Base-by-base conservation (phyloP, 257 asterid genomes). In the Capsicum chinense region DNA sequence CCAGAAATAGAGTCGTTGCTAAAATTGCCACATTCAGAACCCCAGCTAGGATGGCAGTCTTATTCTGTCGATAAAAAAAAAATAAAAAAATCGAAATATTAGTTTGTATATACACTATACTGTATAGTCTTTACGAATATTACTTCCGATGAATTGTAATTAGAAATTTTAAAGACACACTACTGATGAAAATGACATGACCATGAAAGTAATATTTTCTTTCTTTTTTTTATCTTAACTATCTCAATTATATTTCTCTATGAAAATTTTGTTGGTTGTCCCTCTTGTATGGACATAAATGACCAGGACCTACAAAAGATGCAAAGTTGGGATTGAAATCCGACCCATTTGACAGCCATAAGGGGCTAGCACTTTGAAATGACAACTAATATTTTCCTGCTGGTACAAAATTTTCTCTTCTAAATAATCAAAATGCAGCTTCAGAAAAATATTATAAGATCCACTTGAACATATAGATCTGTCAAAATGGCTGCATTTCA, bases 21-120 rank as follows among this genome's bases (percentile, higher is more conserved):
- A 90, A 78, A 78, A 92, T 83, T 13, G 90, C 97, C 17, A 91
- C 79, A 80, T 95, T 86, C 79, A 95, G 26, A 56, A 86, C 19
- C 58, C 89, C 98, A 3, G 80, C 88, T 9, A 90, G 7, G 3
- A 80, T 33, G 73, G 82, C 89, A n/a, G 93, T 93, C 82, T 70
- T 88, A 0, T 7, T 88, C 98, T 95, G 91, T 68, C 5, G 33
- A 26, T 26, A 1, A 26, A 6, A 70, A 15, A 69, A 0, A 15
- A 19, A 14, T 13, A 17, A 1, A 26, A 26, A 26, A 26, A 0
- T 5, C 0, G 10, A 47, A 5, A 50, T 9, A 52, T 76, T 1
- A 76, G 21, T 52, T 52, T 71, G 2, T 21, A 26, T 26, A 33
- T 15, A 6, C 6, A 4, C 33, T 26, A 26, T 1, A 26, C 33